These are phyloP conservation scores for Mycena epipterygia DNA, from an alignment of 768 basidiomycete genomes.

Conservation along the genomic window DNA sequence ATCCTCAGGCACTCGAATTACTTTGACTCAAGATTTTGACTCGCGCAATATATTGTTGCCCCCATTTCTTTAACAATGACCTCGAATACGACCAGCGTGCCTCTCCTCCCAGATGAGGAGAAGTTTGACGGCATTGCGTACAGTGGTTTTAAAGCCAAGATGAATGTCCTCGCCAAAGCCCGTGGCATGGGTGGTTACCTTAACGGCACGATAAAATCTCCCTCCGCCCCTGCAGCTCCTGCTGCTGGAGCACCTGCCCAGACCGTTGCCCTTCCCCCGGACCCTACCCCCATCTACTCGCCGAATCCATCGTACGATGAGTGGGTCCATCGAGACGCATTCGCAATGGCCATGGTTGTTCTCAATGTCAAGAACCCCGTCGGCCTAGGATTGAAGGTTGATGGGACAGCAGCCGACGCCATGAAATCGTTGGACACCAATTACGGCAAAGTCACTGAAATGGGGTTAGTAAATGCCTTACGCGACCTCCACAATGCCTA, in stretches of 20 bases:
- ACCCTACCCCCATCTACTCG: constrained; percentile 7
- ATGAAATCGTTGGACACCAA: constrained; percentile 33
- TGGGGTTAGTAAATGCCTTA: constrained; percentile 24
- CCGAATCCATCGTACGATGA: background rate
- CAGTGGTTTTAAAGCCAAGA: constrained; percentile 31
- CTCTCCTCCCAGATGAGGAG: constrained; percentile 38
- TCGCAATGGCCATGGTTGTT: background rate
- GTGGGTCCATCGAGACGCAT: background rate
- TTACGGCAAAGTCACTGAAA: constrained; percentile 23
- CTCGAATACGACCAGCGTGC: constrained; percentile 31
- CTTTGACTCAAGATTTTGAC: no score
- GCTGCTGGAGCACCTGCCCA: constrained; percentile 1
- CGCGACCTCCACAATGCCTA: constrained; percentile 17
- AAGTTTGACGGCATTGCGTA: no score
- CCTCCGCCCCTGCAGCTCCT: background rate
- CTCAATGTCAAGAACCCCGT: constrained; percentile 37
- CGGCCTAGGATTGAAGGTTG: constrained; percentile 33
- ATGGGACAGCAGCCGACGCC: constrained; percentile 32
- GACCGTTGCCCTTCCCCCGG: background rate
- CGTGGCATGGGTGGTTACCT: constrained; percentile 41
- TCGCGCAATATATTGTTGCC: background rate
- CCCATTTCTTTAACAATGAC: background rate
- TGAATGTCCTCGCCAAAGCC: no score
- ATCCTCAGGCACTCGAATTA: no score
- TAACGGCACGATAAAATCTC: constrained; percentile 35